Percentiles rank a stretch among this genome's conserved stretches.
Conservation (phyloP, 768 basidiomycete genomes). For the Auriscalpium orientale region DNA sequence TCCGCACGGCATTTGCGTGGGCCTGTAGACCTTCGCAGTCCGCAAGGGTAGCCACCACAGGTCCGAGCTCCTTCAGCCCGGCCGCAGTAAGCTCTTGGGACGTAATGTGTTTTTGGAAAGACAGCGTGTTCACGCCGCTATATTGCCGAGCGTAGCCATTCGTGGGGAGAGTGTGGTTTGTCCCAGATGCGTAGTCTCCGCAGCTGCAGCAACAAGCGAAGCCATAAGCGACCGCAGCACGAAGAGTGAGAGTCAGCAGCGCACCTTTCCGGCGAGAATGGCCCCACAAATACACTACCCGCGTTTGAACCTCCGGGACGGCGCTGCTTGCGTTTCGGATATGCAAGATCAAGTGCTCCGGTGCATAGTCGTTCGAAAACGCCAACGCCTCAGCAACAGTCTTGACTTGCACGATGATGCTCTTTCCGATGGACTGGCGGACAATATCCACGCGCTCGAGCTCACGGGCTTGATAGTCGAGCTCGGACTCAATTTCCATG, state of each 20-base stretch:
- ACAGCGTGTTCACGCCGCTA: slow-evolving; percentile 93
- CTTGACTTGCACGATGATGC: slow-evolving; percentile 72
- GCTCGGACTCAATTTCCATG: slow-evolving; percentile 70
- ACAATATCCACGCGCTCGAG: slow-evolving; percentile 87
- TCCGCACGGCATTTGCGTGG: slow-evolving; percentile 92
- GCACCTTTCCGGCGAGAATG: slow-evolving; percentile 93
- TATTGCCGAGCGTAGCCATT: slow-evolving; percentile 97
- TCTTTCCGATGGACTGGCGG: slow-evolving; percentile 81
- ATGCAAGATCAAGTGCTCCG: slow-evolving; percentile 95
- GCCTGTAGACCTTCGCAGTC: slow-evolving; percentile 93
- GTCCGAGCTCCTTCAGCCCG: slow-evolving; percentile 76
- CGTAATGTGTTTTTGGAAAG: slow-evolving; percentile 99
- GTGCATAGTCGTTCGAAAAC: slow-evolving; percentile 97
- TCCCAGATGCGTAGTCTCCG: slow-evolving; percentile 98
- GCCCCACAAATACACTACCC: slow-evolving; percentile 93
- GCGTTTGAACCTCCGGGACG: slow-evolving; percentile 72
- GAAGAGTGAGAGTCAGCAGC: slow-evolving; percentile 12
- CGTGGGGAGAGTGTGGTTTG: slow-evolving; percentile 96
- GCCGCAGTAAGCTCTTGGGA: slow-evolving; percentile 83
- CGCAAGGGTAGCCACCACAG: slow-evolving; percentile 81
- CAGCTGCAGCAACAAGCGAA: slow-evolving; percentile 46
- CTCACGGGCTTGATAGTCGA: slow-evolving; percentile 81
- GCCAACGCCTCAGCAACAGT: slow-evolving; percentile 68
- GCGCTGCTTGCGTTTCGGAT: slow-evolving; percentile 59
- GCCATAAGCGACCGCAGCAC: not conserved